Evolutionary conservation across 208 protist species (phyloP), one percentile per base, ranked within the genome.

Genomic region (Wallacemonas rigidus): DNA sequence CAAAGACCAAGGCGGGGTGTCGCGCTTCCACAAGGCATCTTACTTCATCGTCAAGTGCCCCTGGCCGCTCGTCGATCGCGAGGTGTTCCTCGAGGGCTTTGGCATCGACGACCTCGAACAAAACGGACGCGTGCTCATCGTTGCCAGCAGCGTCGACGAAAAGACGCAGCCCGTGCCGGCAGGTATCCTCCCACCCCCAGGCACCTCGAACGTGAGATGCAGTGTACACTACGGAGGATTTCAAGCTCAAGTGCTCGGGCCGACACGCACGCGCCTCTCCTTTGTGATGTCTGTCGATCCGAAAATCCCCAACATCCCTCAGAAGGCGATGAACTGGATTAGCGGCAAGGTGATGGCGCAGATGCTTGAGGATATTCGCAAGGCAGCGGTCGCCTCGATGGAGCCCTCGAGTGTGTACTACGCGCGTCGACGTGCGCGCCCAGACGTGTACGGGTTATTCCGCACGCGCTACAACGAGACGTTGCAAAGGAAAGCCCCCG

Each of bases 201-300:
- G 51, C 54, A 70, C 40, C 44, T 36, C 71, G 8, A 85, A 72
- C 45, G 79, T 85, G 12, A 73, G 81, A 56, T 78, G 80, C 40
- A 65, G 82, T 44, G 70, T 89, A 56, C 69, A 75, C 47, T 80
- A 80, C 71, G 79, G 80, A 65, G 86, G 82, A 17, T 87, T 94
- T 65, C 65, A 83, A 36, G 71, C 89, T 38, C 78, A 89, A 62
- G 74, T 87, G 43, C 17, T 71, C 35, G 55, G 67, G 15, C 80
- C 82, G n/a, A 68, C 67, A 6, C 43, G 73, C 43, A 84, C 76
- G 40, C 62, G 69, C 9, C 48, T 90, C 26, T 89, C 82, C 17
- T 88, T 90, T 67, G 71, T 86, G 51, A 75, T 90, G 56, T 80
- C 79, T 9, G 67, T 90, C 5, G 82, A 87, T 47, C 84, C 80